Conservation (phyloP, 208 protist species). For the Vickermania ingenoplastis region DNA sequence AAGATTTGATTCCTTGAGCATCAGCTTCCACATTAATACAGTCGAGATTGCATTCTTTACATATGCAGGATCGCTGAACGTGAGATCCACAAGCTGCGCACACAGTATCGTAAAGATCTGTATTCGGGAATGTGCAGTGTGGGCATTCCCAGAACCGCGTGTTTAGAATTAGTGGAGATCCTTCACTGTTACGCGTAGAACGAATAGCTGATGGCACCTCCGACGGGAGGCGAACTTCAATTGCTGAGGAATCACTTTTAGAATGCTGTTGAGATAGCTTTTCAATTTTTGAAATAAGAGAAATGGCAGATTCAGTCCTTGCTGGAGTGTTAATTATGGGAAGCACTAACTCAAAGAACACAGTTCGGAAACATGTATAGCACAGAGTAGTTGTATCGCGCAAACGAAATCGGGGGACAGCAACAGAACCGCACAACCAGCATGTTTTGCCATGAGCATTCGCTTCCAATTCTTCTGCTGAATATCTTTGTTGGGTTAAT, state of each 20-base stretch:
- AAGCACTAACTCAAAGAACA: constrained; percentile 33
- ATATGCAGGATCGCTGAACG: not conserved
- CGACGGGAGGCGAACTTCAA: constrained; percentile 24
- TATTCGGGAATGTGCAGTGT: constrained; percentile 49
- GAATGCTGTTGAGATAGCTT: constrained; percentile 5
- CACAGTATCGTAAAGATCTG: constrained; percentile 26
- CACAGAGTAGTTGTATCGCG: constrained; percentile 39
- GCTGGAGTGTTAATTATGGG: constrained; percentile 39
- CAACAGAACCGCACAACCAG: constrained; percentile 45
- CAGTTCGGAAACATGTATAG: constrained; percentile 55
- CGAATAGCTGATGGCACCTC: constrained; percentile 15
- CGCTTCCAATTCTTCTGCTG: not conserved
- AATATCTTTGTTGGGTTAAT: not conserved
- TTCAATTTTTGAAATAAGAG: constrained; percentile 25
- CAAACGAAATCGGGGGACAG: constrained; percentile 26
- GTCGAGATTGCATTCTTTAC: not conserved
- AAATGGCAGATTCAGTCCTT: constrained; percentile 29
- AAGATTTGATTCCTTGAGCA: too few relatives aligned
- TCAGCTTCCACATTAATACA: not conserved
- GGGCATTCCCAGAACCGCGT: constrained; percentile 30
- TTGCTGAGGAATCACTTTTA: constrained; percentile 6
- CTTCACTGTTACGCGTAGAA: not conserved
- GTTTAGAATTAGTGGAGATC: not conserved
- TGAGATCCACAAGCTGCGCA: constrained; percentile 4
- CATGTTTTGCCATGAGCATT: constrained; percentile 14